A percentile compares a stretch with the other conserved stretches of the same genome.
Conservation (phyloP, 768 basidiomycete genomes). For the Termitomyces sp. region DNA sequence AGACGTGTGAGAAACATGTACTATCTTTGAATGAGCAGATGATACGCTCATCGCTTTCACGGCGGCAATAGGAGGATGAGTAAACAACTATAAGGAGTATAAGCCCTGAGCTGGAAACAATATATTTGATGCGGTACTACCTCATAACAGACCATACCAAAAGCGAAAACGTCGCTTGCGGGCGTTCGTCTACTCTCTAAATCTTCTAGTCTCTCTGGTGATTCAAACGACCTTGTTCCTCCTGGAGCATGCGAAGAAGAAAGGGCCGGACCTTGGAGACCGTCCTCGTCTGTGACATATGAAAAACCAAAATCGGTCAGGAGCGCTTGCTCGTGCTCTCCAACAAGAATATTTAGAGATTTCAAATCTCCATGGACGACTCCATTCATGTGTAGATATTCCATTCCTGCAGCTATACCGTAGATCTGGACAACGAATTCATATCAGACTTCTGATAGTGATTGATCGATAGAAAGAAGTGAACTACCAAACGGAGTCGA, state of each 20-base stretch:
- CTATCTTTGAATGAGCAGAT: not conserved
- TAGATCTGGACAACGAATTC: constrained; percentile 18
- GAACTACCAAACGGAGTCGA: constrained; percentile 10
- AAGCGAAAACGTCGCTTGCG: not conserved
- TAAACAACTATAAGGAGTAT: not conserved
- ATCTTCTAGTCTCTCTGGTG: not conserved
- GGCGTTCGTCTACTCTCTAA: not conserved
- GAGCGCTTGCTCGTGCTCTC: constrained; percentile 34
- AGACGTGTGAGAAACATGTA: not conserved
- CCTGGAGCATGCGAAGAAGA: constrained; percentile 2
- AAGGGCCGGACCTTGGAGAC: not conserved
- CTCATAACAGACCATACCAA: not conserved
- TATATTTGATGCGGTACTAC: not conserved
- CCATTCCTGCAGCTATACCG: constrained; percentile 29
- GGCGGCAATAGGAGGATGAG: not conserved
- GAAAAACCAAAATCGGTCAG: constrained; percentile 50
- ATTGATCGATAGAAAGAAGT: not conserved
- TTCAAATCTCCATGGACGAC: constrained; percentile 46
- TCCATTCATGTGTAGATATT: constrained; percentile 28
- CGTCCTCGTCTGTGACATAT: constrained; percentile 16
- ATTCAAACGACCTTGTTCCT: not conserved
- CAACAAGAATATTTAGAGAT: constrained; percentile 46
- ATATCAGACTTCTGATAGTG: constrained; percentile 12
- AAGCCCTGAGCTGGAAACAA: not conserved
- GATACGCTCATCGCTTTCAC: not conserved